Conservation (phyloP, 257 asterid genomes). For the Scutellaria minor region DNA sequence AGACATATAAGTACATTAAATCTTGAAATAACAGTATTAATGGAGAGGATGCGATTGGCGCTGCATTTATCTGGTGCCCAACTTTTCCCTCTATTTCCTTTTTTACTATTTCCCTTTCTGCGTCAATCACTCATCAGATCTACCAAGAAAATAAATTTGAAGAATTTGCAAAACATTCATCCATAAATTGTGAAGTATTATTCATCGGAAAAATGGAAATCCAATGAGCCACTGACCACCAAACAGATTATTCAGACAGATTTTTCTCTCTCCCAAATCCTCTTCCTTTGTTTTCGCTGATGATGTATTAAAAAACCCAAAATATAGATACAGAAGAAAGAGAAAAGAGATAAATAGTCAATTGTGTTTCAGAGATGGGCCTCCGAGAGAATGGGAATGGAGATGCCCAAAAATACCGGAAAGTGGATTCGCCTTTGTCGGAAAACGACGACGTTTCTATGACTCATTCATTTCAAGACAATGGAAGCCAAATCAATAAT, state of each 20-base stretch:
- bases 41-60: constrained; percentile 9
- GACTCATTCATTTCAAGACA: constrained; percentile 28
- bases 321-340: not conserved
- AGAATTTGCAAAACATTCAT: constrained; percentile 5
- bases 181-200: not conserved
- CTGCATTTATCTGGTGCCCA: constrained; percentile 18
- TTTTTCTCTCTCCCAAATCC: constrained; percentile 3
- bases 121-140: constrained; percentile 27
- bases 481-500: constrained; percentile 24
- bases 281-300: constrained; percentile 5
- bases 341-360: not conserved
- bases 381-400: constrained; percentile 47
- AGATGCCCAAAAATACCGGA: constrained; percentile 35
- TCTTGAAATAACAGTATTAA: not conserved
- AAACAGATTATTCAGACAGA: not conserved
- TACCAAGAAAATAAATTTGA: constrained; percentile 11
- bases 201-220: not conserved
- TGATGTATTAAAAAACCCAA: constrained; percentile 25
- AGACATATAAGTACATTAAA: not conserved
- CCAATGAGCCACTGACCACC: not conserved
- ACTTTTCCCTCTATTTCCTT: not conserved
- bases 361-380: constrained; percentile 32
- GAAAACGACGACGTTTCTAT: constrained; percentile 34
- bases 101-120: not conserved
- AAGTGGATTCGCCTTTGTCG: constrained; percentile 32